These are phyloP conservation scores for Coprinellus micaceus DNA, from an alignment of 768 basidiomycete species.

Conservation along the genomic window DNA sequence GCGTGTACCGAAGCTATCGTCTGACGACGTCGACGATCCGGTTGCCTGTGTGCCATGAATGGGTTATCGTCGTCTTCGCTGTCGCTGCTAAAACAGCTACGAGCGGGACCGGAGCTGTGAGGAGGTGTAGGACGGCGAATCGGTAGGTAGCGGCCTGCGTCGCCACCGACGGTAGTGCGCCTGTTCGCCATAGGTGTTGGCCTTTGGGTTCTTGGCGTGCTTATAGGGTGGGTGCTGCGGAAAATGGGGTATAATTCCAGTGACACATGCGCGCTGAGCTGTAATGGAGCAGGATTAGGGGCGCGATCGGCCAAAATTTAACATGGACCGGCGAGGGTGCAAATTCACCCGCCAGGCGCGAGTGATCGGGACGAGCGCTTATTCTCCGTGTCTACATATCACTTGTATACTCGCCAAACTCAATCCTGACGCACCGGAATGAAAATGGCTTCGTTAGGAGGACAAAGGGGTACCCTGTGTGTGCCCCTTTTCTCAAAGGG, in stretches of 20 bases:
- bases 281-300: too few species aligned
- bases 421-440: neutral
- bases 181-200: too few species aligned
- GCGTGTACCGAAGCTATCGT: neutral
- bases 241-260: neutral
- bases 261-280: neutral
- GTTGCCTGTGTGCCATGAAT: neutral
- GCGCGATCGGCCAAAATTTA: neutral
- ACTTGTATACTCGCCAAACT: neutral
- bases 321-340: neutral
- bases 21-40: neutral
- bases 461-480: too few species aligned
- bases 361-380: neutral
- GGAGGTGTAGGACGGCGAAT: neutral
- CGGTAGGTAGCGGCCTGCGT: neutral
- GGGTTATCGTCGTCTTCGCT: neutral
- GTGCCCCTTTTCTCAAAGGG: too few species aligned
- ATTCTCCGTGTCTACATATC: too few species aligned
- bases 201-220: too few species aligned
- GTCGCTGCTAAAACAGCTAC: conserved; percentile 5
- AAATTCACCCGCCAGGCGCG: too few species aligned
- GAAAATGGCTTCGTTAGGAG: neutral
- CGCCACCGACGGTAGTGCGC: neutral
- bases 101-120: neutral
- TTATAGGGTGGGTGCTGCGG: too few species aligned